Percentiles rank a stretch among this genome's conserved stretches.
Evolutionary conservation across 352 stramenopile genomes (phyloP).

Genomic region (Thraustochytrium striatum): DNA sequence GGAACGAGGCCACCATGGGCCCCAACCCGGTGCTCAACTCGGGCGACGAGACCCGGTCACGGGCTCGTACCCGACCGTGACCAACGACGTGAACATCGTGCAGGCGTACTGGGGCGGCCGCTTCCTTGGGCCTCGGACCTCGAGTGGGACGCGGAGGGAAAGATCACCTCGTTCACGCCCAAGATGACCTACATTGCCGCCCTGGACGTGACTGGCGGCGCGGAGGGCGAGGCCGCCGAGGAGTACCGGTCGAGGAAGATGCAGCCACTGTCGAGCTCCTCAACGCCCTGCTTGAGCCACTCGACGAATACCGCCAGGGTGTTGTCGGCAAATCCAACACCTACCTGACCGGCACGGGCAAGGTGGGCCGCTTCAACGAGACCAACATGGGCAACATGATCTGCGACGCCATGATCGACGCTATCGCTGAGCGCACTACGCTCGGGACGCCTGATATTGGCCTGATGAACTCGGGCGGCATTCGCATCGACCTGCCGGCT

Average conservation of each 20-base stretch:
- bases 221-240: not conserved
- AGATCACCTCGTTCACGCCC: not conserved
- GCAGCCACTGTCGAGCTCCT: not conserved
- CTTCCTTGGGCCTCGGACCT: not conserved
- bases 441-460: not conserved
- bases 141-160: not conserved
- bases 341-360: not conserved
- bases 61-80: not conserved
- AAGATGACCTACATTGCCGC: not conserved
- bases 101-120: not conserved
- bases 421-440: not conserved
- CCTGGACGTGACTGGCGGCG: not conserved
- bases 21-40: not conserved
- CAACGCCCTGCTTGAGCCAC: not conserved
- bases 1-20: not conserved
- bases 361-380: not conserved
- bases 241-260: constrained; percentile 5
- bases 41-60: not conserved
- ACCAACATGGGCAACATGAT: constrained; percentile 42
- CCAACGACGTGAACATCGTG: not conserved
- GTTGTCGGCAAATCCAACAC: not conserved
- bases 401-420: constrained; percentile 37
- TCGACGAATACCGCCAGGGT: not conserved
- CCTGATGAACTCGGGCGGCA: constrained; percentile 36
- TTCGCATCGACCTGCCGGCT: not conserved